phyloP scores from a whole-genome alignment of 2,329 filamentous ascomycete species.

The Zymoseptoria crescenta region DNA sequence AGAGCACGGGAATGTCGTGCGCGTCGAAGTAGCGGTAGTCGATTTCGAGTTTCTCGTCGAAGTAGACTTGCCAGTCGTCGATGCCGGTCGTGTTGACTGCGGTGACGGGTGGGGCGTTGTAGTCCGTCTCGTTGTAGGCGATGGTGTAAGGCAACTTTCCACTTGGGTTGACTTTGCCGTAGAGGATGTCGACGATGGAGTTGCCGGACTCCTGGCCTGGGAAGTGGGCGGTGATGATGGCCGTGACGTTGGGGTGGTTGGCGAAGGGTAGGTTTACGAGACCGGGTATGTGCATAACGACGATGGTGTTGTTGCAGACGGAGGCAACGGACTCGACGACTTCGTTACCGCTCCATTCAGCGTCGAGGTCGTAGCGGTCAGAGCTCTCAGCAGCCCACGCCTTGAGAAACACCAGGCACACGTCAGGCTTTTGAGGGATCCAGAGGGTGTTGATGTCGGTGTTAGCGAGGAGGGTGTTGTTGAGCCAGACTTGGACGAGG shows the following conservation, averaged over 20 bases:
- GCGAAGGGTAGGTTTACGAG: constrained; percentile 33
- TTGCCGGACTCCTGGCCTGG: constrained; percentile 23
- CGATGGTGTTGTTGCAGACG: constrained; percentile 44
- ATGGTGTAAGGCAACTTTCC: constrained; percentile 25
- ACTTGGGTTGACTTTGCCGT: constrained; percentile 20
- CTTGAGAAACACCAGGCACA: constrained; percentile 51
- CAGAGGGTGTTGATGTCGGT: constrained; percentile 43
- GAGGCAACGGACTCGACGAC: constrained; percentile 37
- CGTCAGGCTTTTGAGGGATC: constrained; percentile 41
- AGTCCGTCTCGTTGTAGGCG: constrained; percentile 21
- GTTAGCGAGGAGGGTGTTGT: constrained; percentile 28
- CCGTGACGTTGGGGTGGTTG: constrained; percentile 26
- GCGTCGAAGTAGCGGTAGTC: constrained; percentile 72
- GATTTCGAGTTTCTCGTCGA: constrained; percentile 49
- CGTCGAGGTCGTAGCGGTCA: constrained; percentile 31
- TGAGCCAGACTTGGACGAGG: constrained; percentile 32
- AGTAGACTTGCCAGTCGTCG: constrained; percentile 38
- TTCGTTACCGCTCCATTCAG: constrained; percentile 32
- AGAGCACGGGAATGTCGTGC: constrained; percentile 53
- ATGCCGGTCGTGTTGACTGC: constrained; percentile 28
- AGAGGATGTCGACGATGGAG: constrained; percentile 20
- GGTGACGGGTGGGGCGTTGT: constrained; percentile 19
- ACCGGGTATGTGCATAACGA: constrained; percentile 39
- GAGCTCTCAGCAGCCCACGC: constrained; percentile 36
- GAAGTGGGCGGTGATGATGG: constrained; percentile 21